A percentile compares a stretch with the other conserved stretches of the same genome.
phyloP scores from a whole-genome alignment of 805 yeast species.

The Schwanniomyces pseudopolymorphus region DNA sequence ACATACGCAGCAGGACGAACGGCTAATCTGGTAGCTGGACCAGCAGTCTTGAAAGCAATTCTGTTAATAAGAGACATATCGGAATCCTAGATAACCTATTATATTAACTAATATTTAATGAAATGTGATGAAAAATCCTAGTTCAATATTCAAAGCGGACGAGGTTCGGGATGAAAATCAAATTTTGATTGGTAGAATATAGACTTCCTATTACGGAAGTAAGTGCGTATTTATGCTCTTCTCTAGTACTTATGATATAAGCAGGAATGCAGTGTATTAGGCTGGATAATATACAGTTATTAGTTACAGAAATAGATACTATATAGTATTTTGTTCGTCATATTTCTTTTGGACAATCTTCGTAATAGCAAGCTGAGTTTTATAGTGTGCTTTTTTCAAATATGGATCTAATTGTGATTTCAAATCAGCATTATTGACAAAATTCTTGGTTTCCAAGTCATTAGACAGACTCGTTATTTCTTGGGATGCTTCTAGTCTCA shows the following conservation, averaged over 20 bases:
- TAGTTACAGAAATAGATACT: neutral
- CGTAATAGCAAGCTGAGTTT: conserved; percentile 27
- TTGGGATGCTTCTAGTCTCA: conserved; percentile 10
- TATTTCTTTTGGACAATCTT: conserved; percentile 25
- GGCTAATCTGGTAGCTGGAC: conserved; percentile 41
- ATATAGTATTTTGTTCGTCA: conserved; percentile 4
- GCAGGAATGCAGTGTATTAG: neutral
- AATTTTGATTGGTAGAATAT: conserved; percentile 31
- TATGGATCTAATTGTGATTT: conserved; percentile 25
- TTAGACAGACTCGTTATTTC: neutral
- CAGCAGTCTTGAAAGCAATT: conserved; percentile 43
- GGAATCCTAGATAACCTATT: conserved; percentile 8
- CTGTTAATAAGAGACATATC: conserved; percentile 43
- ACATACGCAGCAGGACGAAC: conserved; percentile 47
- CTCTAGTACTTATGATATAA: neutral
- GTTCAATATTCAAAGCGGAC: conserved; percentile 6
- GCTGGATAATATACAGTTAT: neutral
- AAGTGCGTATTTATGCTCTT: neutral
- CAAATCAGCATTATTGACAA: conserved; percentile 28
- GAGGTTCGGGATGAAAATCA: conserved; percentile 20
- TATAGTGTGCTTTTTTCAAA: conserved; percentile 22
- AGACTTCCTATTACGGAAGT: conserved; percentile 29
- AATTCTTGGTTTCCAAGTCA: neutral
- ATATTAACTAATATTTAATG: conserved; percentile 6
- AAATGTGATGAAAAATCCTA: neutral